These are phyloP conservation scores for Pseudisothecium myosuroides DNA, from an alignment of 225 moss, liverwort and hornwort genomes.

Conservation along the genomic window DNA sequence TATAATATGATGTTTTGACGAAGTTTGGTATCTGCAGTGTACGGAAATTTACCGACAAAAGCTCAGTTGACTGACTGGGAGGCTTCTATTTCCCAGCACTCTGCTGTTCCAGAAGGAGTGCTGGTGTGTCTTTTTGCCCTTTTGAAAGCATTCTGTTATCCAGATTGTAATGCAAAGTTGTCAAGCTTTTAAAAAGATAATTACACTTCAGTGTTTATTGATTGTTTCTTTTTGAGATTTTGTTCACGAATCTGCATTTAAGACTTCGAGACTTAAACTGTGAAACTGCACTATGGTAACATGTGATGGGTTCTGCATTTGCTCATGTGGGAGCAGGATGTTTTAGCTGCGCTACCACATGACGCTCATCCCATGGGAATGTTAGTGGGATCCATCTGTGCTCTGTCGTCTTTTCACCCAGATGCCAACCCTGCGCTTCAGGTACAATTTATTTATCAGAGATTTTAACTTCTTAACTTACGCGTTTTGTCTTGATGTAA, in stretches of 20 bases:
- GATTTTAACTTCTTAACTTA: background rate
- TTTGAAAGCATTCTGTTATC: background rate
- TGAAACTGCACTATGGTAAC: background rate
- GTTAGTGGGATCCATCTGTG: slow-evolving; percentile 79
- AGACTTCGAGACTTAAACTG: background rate
- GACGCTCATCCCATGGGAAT: slow-evolving; percentile 98
- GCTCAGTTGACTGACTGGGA: slow-evolving; percentile 71
- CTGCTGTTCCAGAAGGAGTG: slow-evolving; percentile 86
- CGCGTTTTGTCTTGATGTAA: background rate
- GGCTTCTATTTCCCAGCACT: slow-evolving; percentile 54
- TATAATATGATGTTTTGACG: background rate
- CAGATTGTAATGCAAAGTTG: background rate
- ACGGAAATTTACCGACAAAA: slow-evolving; percentile 73
- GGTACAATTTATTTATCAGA: slow-evolving; percentile 16
- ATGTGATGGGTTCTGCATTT: background rate
- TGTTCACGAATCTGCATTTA: background rate
- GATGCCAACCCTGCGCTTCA: slow-evolving; percentile 88
- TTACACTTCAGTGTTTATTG: background rate
- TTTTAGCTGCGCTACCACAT: slow-evolving; percentile 68
- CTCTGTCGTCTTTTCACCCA: slow-evolving; percentile 79
- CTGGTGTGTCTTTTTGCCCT: slow-evolving; percentile 36
- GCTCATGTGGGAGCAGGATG: slow-evolving; percentile 28
- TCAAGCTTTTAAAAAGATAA: background rate
- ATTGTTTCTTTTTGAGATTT: background rate
- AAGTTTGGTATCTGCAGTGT: slow-evolving; percentile 45